phyloP scores from a whole-genome alignment of 108 stramenopile species.

The Skeletonema marinoi region DNA sequence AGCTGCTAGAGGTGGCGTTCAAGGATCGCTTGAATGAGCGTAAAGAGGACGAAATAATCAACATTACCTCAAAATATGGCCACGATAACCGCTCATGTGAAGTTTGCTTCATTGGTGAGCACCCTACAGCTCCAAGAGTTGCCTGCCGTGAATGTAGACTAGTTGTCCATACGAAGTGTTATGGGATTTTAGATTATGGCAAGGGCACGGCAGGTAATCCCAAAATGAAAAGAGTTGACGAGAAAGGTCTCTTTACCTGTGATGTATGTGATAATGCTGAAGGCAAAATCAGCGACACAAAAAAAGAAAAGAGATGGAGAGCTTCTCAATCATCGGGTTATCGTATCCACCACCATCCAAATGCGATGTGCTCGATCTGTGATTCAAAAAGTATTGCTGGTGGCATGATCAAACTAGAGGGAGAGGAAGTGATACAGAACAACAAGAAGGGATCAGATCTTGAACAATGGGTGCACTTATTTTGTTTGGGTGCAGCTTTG shows the following conservation, averaged over 20 bases:
- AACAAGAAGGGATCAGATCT: background rate
- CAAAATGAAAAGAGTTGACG: slow-evolving; percentile 15
- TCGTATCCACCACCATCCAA: slow-evolving; percentile 28
- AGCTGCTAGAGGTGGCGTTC: slow-evolving; percentile 33
- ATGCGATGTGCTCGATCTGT: slow-evolving; percentile 30
- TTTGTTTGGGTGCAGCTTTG: slow-evolving; percentile 23
- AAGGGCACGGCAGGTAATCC: background rate
- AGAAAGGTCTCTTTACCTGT: slow-evolving; percentile 35
- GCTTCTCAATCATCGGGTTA: slow-evolving; percentile 19
- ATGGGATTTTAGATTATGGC: slow-evolving; percentile 29
- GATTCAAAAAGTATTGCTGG: slow-evolving; percentile 20
- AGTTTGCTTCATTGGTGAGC: slow-evolving; percentile 35
- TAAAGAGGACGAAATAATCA: background rate
- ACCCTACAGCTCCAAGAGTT: slow-evolving; percentile 22
- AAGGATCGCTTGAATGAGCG: slow-evolving; percentile 9
- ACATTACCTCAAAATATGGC: slow-evolving; percentile 24
- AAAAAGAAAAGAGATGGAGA: background rate
- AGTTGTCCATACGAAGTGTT: slow-evolving; percentile 42
- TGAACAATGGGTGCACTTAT: slow-evolving; percentile 36
- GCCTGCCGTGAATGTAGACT: slow-evolving; percentile 43
- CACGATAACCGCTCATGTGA: slow-evolving; percentile 42
- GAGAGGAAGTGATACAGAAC: slow-evolving; percentile 12
- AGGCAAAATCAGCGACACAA: background rate
- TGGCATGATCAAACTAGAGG: slow-evolving; percentile 27
- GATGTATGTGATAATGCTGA: slow-evolving; percentile 25